phyloP scores from a whole-genome alignment of 2,329 filamentous ascomycete genomes.

The Clonostachys byssicola region DNA sequence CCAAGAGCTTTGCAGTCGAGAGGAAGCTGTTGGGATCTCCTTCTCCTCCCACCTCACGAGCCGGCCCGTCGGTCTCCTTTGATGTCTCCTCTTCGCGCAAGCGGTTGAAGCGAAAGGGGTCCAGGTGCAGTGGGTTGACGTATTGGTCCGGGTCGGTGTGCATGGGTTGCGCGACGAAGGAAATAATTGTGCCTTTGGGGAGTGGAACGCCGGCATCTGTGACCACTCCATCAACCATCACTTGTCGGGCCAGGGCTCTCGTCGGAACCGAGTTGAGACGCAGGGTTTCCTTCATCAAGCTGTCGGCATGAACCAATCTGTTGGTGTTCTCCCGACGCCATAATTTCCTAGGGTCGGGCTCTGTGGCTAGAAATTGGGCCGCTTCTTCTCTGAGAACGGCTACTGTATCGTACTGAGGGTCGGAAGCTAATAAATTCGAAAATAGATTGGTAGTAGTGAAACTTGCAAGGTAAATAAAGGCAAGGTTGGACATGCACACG shows the following conservation, averaged over 20 bases:
- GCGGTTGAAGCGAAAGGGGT: slow-evolving; percentile 35
- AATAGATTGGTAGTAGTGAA: slow-evolving; percentile 33
- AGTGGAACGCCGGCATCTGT: slow-evolving; percentile 24
- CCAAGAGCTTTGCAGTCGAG: slow-evolving; percentile 21
- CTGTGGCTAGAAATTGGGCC: slow-evolving; percentile 15
- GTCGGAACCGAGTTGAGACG: slow-evolving; percentile 6
- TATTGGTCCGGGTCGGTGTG: slow-evolving; percentile 21
- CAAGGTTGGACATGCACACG: slow-evolving; percentile 25
- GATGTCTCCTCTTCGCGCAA: not conserved
- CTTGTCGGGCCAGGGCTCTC: slow-evolving; percentile 14
- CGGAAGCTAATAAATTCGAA: slow-evolving; percentile 26
- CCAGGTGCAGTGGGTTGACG: slow-evolving; percentile 27
- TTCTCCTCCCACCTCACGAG: not conserved
- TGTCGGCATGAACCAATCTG: slow-evolving; percentile 32
- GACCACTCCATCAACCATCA: slow-evolving; percentile 16
- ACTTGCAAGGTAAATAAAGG: slow-evolving; percentile 30
- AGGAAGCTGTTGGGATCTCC: slow-evolving; percentile 13
- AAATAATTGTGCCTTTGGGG: slow-evolving; percentile 22
- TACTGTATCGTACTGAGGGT: slow-evolving; percentile 29
- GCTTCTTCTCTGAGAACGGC: slow-evolving; percentile 30
- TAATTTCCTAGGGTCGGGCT: slow-evolving; percentile 5
- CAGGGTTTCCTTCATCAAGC: slow-evolving; percentile 35
- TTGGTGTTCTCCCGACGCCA: slow-evolving; percentile 33
- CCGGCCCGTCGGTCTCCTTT: not conserved
- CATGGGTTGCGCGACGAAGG: slow-evolving; percentile 21